Evolutionary conservation across 2,329 filamentous ascomycete genomes (phyloP).

Genomic region (Sporothrix sp.): DNA sequence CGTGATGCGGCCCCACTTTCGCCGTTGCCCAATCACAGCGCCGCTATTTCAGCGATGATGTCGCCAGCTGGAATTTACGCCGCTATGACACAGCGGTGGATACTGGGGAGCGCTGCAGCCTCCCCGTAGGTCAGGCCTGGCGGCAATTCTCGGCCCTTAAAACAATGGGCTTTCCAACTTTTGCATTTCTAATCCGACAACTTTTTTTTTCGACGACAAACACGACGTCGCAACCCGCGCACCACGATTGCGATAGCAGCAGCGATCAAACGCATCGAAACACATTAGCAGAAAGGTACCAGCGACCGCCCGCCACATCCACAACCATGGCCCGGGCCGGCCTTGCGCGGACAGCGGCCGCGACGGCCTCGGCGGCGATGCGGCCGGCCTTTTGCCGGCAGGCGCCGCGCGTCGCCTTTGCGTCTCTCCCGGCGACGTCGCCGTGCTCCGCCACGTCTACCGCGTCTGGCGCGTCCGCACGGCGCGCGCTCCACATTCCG

Average conservation of each 20-base stretch:
- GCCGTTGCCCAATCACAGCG: constrained; percentile 9
- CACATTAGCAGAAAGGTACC: too few species aligned
- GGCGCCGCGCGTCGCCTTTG: constrained; percentile 10
- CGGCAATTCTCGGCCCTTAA: constrained; percentile 13
- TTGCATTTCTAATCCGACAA: constrained; percentile 10
- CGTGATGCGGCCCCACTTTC: background rate
- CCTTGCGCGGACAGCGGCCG: constrained; percentile 16
- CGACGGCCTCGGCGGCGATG: constrained; percentile 14
- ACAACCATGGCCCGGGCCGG: constrained; percentile 23
- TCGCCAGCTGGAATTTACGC: background rate
- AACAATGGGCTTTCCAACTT: constrained; percentile 4
- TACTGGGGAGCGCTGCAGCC: background rate
- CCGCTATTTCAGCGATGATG: constrained; percentile 8
- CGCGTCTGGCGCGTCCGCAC: background rate
- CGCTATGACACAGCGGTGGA: background rate
- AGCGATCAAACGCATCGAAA: background rate
- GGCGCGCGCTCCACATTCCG: constrained; percentile 10
- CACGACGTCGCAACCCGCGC: background rate
- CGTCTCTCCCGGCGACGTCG: constrained; percentile 5
- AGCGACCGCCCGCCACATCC: too few species aligned
- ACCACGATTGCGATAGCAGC: background rate
- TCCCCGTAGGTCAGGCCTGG: background rate
- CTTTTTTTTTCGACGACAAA: background rate
- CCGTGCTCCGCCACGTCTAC: background rate
- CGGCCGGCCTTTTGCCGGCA: constrained; percentile 17